Base-by-base conservation (phyloP, 306 rosid genomes). In the Trichosanthes truncata region DNA sequence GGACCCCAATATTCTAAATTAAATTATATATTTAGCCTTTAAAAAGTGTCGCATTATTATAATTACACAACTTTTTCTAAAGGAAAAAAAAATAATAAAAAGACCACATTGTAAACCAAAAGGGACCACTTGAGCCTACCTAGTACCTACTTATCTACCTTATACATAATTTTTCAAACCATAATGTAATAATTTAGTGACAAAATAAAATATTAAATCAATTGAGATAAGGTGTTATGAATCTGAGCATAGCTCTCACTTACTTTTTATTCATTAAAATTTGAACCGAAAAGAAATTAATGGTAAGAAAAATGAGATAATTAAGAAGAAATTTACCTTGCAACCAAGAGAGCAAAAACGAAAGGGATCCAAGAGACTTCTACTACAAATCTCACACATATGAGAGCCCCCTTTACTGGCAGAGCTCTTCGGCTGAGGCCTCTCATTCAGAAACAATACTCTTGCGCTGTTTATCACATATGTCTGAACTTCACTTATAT, bases 261-360 rank as follows among this genome's bases (percentile, higher is more conserved):
- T n/a, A n/a, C n/a, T n/a, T n/a, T n/a, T n/a, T n/a, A n/a, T n/a
- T n/a, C n/a, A n/a, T n/a, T n/a, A 15, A 35, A 17, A 65, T 6
- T 35, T 15, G 25, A 66, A 9, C 10, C 2, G 4, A 5, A 45
- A 43, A 21, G 2, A 13, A n/a, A 29, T 45, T 9, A 46, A 51
- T 17, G 1, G 21, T 1, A 20, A 41, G 3, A 1, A 69, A 17
- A 20, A 17, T 38, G 7, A 17, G 4, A 20, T 48, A n/a, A n/a
- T n/a, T n/a, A 18, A 71, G 13, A 40, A 40, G 26, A n/a, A 6
- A 71, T 40, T 25, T 25, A 74, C 80, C 80, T 77, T 77, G 36
- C 80, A 77, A 11, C 80, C 80, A n/a, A 77, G 80, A 6, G 80
- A 77, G 13, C 80, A 77, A 29, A 77, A 77, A n/a, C 80, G 80